A percentile compares a stretch with the other conserved stretches of the same genome.
These are phyloP conservation scores for Apophysomyces variabilis DNA, from an alignment of 371 early-diverging fungal genomes.

Conservation along the genomic window DNA sequence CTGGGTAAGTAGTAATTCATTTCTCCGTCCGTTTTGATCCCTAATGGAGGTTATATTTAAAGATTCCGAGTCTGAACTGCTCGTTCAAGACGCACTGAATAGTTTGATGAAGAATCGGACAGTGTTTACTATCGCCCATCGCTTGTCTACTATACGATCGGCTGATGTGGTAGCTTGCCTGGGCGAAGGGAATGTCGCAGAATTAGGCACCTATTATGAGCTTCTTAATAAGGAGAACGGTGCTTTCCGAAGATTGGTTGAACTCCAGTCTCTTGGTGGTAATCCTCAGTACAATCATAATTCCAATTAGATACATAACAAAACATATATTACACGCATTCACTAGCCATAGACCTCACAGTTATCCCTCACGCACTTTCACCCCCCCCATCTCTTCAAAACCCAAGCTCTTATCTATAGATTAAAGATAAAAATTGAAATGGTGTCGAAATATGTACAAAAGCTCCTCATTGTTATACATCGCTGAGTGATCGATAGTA, in stretches of 20 bases:
- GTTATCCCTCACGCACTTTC: neutral
- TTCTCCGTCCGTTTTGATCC: neutral
- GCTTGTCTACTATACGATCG: slow-evolving; percentile 70
- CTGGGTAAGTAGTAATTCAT: slow-evolving; percentile 34
- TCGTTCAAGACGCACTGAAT: slow-evolving; percentile 69
- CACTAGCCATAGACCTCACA: slow-evolving; percentile 7
- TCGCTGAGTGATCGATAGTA: slow-evolving; percentile 46
- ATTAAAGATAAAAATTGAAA: neutral
- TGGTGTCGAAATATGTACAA: slow-evolving; percentile 4
- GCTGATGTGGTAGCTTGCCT: slow-evolving; percentile 70
- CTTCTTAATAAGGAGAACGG: slow-evolving; percentile 58
- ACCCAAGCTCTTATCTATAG: slow-evolving; percentile 3
- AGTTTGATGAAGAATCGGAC: slow-evolving; percentile 64
- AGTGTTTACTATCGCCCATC: slow-evolving; percentile 72
- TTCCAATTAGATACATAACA: neutral
- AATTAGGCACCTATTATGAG: slow-evolving; percentile 62
- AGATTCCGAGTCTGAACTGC: slow-evolving; percentile 71
- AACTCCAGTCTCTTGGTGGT: slow-evolving; percentile 44
- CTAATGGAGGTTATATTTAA: slow-evolving; percentile 11
- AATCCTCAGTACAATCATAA: slow-evolving; percentile 10
- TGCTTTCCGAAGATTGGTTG: slow-evolving; percentile 54
- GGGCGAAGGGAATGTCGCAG: slow-evolving; percentile 61
- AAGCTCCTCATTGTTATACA: slow-evolving; percentile 9
- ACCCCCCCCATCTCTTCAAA: slow-evolving; percentile 12
- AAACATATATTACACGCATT: neutral